Conservation (phyloP, 257 asterid genomes). For the Przewalskia tangutica region DNA sequence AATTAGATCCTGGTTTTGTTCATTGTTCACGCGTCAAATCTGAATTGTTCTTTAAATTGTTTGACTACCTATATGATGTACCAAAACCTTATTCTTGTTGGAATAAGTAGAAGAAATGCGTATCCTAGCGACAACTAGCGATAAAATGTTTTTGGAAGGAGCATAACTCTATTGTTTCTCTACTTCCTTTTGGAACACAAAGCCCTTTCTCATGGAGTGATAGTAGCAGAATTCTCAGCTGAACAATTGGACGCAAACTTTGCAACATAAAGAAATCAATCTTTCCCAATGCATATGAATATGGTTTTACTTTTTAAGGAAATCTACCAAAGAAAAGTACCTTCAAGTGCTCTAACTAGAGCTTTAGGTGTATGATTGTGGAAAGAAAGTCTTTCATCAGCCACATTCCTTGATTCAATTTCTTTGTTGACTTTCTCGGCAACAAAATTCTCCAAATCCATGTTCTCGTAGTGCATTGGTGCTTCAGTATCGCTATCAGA, state of each 20-base stretch:
- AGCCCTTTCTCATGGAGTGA: background rate
- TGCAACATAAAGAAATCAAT: background rate
- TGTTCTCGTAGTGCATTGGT: slow-evolving; percentile 52
- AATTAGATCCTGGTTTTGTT: background rate
- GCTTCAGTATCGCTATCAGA: slow-evolving; percentile 35
- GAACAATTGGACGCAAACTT: background rate
- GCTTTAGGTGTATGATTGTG: slow-evolving; percentile 35
- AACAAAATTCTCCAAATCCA: slow-evolving; percentile 57
- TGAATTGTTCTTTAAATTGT: background rate
- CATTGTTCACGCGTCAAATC: background rate
- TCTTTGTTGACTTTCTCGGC: slow-evolving; percentile 50
- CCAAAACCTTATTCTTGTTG: background rate
- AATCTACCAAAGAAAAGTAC: slow-evolving; percentile 23
- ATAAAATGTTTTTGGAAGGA: background rate
- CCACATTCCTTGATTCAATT: slow-evolving; percentile 43
- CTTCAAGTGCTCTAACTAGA: slow-evolving; percentile 46
- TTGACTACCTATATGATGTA: background rate
- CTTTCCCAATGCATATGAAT: background rate
- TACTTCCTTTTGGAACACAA: background rate
- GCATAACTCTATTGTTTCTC: background rate
- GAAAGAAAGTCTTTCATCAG: slow-evolving; percentile 32
- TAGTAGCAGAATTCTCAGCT: background rate
- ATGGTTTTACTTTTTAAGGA: background rate
- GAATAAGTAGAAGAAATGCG: background rate
- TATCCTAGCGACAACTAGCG: background rate